These are phyloP conservation scores for Poa annua DNA, from an alignment of 176 grass and related monocot genomes.

Conservation along the genomic window DNA sequence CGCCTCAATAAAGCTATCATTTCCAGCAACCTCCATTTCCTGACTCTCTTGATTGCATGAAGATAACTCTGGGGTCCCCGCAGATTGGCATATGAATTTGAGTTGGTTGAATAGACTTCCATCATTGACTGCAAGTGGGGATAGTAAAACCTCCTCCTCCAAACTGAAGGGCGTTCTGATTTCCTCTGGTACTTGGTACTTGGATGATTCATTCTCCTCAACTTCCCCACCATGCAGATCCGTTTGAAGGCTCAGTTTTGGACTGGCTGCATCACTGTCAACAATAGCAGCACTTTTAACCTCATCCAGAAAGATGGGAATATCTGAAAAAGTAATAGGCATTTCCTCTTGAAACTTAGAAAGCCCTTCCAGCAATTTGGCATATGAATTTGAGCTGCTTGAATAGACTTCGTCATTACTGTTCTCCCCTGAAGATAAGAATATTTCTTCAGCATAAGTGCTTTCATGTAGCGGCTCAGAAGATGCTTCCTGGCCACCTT, in stretches of 20 bases:
- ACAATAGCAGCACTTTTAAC: slow-evolving; percentile 16
- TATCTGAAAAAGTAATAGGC: slow-evolving; percentile 6
- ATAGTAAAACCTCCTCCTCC: neutral
- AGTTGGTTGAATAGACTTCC: neutral
- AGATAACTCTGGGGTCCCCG: slow-evolving; percentile 10
- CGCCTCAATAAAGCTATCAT: slow-evolving; percentile 9
- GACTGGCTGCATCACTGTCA: slow-evolving; percentile 4
- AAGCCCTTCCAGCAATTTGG: neutral
- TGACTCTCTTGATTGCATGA: neutral
- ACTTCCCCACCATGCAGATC: slow-evolving; percentile 6
- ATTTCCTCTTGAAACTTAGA: slow-evolving; percentile 31
- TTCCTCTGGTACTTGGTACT: slow-evolving; percentile 3
- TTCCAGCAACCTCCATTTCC: slow-evolving; percentile 4
- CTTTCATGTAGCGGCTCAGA: neutral
- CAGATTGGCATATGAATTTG: neutral
- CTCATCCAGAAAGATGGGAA: slow-evolving; percentile 35
- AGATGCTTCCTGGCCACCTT: slow-evolving; percentile 29
- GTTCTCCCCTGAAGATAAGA: slow-evolving; percentile 25
- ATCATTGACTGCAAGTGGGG: neutral
- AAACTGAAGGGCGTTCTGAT: neutral
- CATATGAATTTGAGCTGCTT: slow-evolving; percentile 17
- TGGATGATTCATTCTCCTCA: neutral
- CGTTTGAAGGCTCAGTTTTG: neutral
- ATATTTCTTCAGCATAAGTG: neutral
- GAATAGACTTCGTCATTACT: slow-evolving; percentile 11